These are phyloP conservation scores for Acanthochlamys bracteata DNA, from an alignment of 106 monocot species.

Conservation along the genomic window DNA sequence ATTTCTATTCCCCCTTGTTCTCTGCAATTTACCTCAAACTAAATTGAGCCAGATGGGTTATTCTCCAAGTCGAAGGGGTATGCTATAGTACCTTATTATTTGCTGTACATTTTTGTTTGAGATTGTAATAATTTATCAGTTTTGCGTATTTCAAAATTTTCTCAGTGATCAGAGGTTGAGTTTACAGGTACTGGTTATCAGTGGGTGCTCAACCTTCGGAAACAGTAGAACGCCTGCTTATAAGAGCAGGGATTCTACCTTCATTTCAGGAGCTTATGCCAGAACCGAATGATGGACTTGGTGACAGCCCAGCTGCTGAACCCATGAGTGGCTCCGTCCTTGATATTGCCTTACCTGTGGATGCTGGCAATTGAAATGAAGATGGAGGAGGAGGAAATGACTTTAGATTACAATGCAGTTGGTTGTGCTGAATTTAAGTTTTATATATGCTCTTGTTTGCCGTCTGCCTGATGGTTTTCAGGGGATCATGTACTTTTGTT, in stretches of 20 bases:
- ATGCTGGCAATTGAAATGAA: neutral
- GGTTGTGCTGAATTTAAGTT: too few relatives aligned
- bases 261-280: neutral
- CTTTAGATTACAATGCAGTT: too few relatives aligned
- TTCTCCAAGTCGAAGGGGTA: too few relatives aligned
- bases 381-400: neutral
- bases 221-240: conserved; percentile 2
- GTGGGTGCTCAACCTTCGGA: conserved; percentile 11
- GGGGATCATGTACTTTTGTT: neutral
- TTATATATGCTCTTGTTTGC: too few relatives aligned
- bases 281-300: neutral
- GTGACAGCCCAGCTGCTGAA: neutral
- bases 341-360: neutral
- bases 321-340: neutral
- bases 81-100: too few relatives aligned
- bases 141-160: neutral
- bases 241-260: conserved; percentile 7
- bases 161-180: neutral
- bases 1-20: too few relatives aligned
- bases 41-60: too few relatives aligned
- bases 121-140: too few relatives aligned
- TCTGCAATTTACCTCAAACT: too few relatives aligned
- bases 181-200: conserved; percentile 13
- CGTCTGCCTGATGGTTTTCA: neutral
- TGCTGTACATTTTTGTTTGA: too few relatives aligned